These are phyloP conservation scores for Quercus glauca DNA, from an alignment of 306 rosid genomes.

Conservation along the genomic window DNA sequence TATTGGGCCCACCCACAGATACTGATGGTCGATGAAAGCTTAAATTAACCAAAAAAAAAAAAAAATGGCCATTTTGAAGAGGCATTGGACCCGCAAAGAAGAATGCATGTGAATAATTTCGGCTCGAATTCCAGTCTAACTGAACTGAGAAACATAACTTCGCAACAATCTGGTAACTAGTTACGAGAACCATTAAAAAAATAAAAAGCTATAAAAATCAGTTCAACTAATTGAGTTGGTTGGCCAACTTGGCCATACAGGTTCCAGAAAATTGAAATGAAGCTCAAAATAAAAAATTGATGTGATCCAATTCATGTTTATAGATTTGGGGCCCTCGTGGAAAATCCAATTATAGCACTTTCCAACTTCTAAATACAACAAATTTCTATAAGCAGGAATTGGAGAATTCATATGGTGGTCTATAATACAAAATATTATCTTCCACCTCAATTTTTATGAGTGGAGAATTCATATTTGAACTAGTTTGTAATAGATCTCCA, in stretches of 20 bases:
- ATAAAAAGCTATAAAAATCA: not conserved
- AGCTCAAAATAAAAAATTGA: too few relatives aligned
- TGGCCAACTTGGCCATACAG: not conserved
- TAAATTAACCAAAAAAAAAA: not conserved
- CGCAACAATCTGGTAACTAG: not conserved
- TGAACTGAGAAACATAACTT: not conserved
- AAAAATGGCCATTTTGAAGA: not conserved
- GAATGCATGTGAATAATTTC: not conserved
- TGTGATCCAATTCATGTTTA: not conserved
- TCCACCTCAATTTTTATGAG: too few relatives aligned
- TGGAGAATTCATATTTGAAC: too few relatives aligned
- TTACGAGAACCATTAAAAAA: not conserved
- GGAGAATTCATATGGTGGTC: too few relatives aligned
- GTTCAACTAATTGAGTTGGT: not conserved
- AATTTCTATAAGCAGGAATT: too few relatives aligned
- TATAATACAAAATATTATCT: too few relatives aligned
- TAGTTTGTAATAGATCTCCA: too few relatives aligned
- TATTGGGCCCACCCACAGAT: not conserved
- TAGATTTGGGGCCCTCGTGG: not conserved
- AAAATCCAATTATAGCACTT: not conserved
- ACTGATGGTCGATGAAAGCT: not conserved
- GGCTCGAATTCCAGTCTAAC: not conserved
- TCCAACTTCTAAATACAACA: not conserved
- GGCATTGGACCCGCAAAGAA: not conserved
- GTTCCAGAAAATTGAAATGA: too few relatives aligned